Percentiles rank a stretch among this genome's conserved stretches.
Conservation (phyloP, 192 early-diverging fungal genomes). For the Dissophora ornata region DNA sequence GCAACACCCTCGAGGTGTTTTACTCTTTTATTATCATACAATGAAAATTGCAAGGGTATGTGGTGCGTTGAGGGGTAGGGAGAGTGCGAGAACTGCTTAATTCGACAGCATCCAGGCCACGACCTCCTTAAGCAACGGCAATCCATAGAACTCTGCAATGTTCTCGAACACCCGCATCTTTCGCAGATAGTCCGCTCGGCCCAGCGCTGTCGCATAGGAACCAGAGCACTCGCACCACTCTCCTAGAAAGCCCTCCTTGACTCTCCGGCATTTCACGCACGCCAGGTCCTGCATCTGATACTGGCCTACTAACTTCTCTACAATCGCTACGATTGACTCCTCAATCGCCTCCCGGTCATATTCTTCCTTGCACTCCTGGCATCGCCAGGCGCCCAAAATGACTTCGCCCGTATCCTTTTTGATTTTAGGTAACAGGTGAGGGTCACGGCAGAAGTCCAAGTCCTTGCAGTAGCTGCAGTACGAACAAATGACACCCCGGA, state of each 20-base stretch:
- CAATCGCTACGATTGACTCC: conserved; percentile 81
- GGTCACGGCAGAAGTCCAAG: conserved; percentile 91
- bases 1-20: conserved; percentile 22
- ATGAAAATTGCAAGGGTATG: too few species aligned
- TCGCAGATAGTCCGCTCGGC: conserved; percentile 63
- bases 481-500: conserved; percentile 87
- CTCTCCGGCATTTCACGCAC: conserved; percentile 82
- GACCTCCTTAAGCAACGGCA: conserved; percentile 67
- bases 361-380: conserved; percentile 78
- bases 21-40: not conserved
- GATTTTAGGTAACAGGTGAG: conserved; percentile 66
- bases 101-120: conserved; percentile 66
- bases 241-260: conserved; percentile 84
- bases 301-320: conserved; percentile 69
- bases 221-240: conserved; percentile 83
- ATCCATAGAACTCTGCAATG: conserved; percentile 68
- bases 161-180: conserved; percentile 72
- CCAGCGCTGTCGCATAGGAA: conserved; percentile 61
- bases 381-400: conserved; percentile 69
- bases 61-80: too few species aligned
- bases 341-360: conserved; percentile 88
- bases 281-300: conserved; percentile 92
- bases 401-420: conserved; percentile 55
- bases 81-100: too few species aligned
- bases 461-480: conserved; percentile 89